Percentiles rank a stretch among this genome's conserved stretches.
phyloP scores from a whole-genome alignment of 306 rosid genomes.

The Quercus variabilis region DNA sequence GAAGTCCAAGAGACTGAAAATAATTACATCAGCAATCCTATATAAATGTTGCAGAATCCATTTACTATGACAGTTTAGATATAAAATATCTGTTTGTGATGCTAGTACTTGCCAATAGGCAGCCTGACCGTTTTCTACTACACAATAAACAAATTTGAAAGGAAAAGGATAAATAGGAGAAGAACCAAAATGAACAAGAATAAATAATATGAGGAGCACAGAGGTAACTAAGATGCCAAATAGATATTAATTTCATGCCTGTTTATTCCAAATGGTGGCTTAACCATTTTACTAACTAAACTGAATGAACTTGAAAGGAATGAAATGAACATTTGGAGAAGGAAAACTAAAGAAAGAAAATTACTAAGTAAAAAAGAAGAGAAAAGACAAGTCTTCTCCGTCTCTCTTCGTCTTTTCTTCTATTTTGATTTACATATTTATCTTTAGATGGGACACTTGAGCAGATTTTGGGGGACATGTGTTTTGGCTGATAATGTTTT shows the following conservation, averaged over 20 bases:
- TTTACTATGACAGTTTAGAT: too few species aligned
- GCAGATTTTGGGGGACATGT: neutral
- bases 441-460: neutral
- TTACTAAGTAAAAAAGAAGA: neutral
- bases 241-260: neutral
- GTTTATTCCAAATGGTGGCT: neutral
- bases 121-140: too few species aligned
- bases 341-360: neutral
- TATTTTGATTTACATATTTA: neutral
- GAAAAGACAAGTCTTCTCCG: neutral
- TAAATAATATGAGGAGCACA: neutral
- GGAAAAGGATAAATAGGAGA: neutral
- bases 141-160: neutral
- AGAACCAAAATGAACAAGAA: neutral
- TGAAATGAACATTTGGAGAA: neutral
- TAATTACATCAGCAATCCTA: neutral
- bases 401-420: neutral
- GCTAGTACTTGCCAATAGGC: too few species aligned
- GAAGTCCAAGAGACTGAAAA: neutral
- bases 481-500: neutral
- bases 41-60: too few species aligned
- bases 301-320: neutral
- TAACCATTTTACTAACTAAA: neutral
- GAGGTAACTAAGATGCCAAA: neutral
- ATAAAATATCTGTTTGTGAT: too few species aligned